Evolutionary conservation across 202 grass and related monocot species (phyloP), one percentile per base, ranked within the genome.

Genomic region (Tripidium arundinaceum): DNA sequence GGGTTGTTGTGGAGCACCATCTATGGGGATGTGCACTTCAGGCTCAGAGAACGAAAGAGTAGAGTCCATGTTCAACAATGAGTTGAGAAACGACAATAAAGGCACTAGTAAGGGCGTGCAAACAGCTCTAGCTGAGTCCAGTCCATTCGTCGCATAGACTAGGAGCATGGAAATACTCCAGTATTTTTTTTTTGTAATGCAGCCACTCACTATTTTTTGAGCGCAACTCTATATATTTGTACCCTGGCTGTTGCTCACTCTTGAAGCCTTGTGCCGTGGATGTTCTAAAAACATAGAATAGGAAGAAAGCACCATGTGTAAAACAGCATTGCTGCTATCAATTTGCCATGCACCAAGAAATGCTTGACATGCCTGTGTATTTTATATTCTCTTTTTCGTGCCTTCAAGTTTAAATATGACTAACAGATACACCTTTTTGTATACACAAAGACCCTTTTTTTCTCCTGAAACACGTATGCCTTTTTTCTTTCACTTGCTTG

Each of bases 71-170:
- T 76, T 49, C 52, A 26, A 69, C 33, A 10, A 74, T 45, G 54
- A 72, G 40, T 34, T 29, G 4, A 1, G 18, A 42, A 38, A 24
- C 26, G 19, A 55, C 38, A 47, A 22, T 36, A 41, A n/a, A 27
- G 34, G 21, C 49, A 80, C 7, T 80, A 74, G 12, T 16, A 80
- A 80, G 49, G 77, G 83, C 77, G 42, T 80, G 68, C 19, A 65
- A 59, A 43, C 50, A 80, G 50, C 16, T 60, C 12, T 41, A 62
- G 61, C 27, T n/a, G 10, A 55, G 28, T n/a, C n/a, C n/a, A n/a
- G n/a, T n/a, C n/a, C n/a, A n/a, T n/a, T n/a, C n/a, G n/a, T n/a
- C n/a, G n/a, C n/a, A n/a, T n/a, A n/a, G n/a, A n/a, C n/a, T n/a
- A n/a, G 38, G 49, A 12, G 38, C 43, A 77, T 60, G 21, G 54